A percentile compares a stretch with the other conserved stretches of the same genome.
Conservation (phyloP, 148 eudicot species). For the Camellia japonica region DNA sequence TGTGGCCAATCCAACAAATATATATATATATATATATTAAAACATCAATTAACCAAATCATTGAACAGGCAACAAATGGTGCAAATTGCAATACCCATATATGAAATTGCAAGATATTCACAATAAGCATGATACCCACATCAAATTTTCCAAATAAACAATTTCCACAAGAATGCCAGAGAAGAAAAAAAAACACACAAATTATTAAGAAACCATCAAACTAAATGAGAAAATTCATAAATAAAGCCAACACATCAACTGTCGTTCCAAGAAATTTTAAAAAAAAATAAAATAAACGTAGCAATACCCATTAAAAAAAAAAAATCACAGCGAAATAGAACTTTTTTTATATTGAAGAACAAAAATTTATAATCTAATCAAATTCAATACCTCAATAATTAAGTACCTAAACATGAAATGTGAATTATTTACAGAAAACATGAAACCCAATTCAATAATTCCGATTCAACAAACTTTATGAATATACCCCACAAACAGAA, state of each 20-base stretch:
- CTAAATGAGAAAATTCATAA: background rate
- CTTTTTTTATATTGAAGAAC: too few relatives aligned
- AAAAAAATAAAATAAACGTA: background rate
- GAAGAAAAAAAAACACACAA: background rate
- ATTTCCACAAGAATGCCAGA: background rate
- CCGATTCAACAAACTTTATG: too few relatives aligned
- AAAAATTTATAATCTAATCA: too few relatives aligned
- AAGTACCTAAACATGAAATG: too few relatives aligned
- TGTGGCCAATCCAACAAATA: background rate
- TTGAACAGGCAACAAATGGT: constrained; percentile 1
- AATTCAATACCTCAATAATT: too few relatives aligned
- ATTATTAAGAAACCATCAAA: background rate
- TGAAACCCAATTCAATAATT: too few relatives aligned
- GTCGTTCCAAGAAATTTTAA: background rate
- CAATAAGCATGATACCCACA: background rate
- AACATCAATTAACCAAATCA: background rate
- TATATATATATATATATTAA: background rate
- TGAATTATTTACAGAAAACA: too few relatives aligned
- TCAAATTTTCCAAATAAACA: background rate
- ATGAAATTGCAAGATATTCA: background rate
- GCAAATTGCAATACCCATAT: background rate
- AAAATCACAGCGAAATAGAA: too few relatives aligned
- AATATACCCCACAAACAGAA: too few relatives aligned
- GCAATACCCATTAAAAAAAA: background rate
- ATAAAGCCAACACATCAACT: background rate